Evolutionary conservation across 257 asterid species (phyloP), one percentile per base, ranked within the genome.

Genomic region (Solanum pennellii): DNA sequence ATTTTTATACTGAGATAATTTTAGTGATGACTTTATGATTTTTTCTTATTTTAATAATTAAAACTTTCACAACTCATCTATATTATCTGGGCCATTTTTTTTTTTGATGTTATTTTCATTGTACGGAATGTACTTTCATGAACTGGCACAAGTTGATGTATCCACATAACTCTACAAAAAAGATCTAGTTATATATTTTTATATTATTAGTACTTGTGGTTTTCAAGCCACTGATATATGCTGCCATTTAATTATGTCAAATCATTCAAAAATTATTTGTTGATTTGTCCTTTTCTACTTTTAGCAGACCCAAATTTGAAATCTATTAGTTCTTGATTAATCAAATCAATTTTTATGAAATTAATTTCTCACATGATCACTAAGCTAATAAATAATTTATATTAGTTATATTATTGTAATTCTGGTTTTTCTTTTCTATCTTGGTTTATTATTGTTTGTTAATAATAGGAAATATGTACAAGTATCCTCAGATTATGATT

Each of bases 1-100:
- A 6, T 35, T 5, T 5, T 35, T 1, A 35, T 35, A 5, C 0
- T 5, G 1, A 35, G 0, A 35, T 0, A 35, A 5, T 5, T 35
- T 35, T 35, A 35, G 5, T 5, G 39, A 5, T 35, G 39, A 5
- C 0, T 35, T 35, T 35, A 35, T 35, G 7, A 35, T 35, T 1
- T 35, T 35, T 35, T 35, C 1, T 5, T 8, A 59, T 59, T 59
- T 59, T 59, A 59, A 20, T 59, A 62, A 62, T 10, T 62, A 23
- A 62, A 62, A 62, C 2, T 10, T 27, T 10, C 31, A 23, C 1
- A 5, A 62, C 31, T 60, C 69, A 62, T 23, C 31, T 60, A 59
- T 20, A 23, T 9, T 60, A 60, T 60, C n/a, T 25, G 83, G 35
- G 59, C 42, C 60, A 52, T n/a, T n/a, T n/a, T 76, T 41, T 76